A percentile compares a stretch with the other conserved stretches of the same genome.
Evolutionary conservation across 106 monocot genomes (phyloP).

Genomic region (Platanthera guangdongensis): DNA sequence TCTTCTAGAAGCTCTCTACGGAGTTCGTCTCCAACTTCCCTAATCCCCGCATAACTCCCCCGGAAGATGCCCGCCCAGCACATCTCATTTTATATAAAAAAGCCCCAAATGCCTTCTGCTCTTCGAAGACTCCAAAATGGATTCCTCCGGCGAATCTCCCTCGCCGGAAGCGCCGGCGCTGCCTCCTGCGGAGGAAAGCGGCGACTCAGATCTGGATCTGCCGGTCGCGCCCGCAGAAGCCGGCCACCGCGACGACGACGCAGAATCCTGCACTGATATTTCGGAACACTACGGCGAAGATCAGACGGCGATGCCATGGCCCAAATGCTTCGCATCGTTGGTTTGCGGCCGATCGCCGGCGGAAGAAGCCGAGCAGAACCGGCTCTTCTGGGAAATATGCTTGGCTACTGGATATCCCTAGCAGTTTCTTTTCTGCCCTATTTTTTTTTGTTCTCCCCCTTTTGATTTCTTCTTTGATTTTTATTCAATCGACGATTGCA

Average conservation of each 20-base stretch:
- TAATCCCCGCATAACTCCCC: no score
- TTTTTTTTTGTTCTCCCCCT: no score
- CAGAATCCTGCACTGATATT: neutral
- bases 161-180: neutral
- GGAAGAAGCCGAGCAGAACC: neutral
- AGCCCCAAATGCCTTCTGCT: no score
- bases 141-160: no score
- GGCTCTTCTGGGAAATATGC: neutral
- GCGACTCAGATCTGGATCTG: neutral
- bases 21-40: no score
- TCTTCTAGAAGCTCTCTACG: no score
- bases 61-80: no score
- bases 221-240: neutral
- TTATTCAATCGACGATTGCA: no score
- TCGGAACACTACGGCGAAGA: neutral
- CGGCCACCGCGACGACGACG: neutral
- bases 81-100: no score
- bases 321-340: neutral
- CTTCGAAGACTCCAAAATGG: no score
- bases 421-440: no score
- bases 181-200: neutral
- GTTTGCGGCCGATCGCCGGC: neutral
- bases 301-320: neutral
- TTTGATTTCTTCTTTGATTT: no score
- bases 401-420: conserved; percentile 2